Evolutionary conservation across 2,329 filamentous ascomycete genomes (phyloP).

Genomic region (Trichoderma citrinoviride): DNA sequence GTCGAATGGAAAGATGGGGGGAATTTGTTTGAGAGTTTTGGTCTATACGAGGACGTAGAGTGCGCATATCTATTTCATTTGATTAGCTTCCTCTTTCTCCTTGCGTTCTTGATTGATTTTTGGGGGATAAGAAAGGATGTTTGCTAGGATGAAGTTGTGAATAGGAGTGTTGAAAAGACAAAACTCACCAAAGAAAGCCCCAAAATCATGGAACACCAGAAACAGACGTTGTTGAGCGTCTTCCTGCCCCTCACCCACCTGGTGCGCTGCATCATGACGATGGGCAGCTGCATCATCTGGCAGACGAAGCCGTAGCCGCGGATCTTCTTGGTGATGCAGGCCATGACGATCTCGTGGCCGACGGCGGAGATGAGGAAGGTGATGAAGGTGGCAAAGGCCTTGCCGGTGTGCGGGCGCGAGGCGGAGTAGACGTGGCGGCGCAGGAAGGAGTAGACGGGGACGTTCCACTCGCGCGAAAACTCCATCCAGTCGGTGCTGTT

Average conservation of each 20-base stretch:
- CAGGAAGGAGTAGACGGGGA: constrained; percentile 95
- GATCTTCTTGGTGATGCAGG: constrained; percentile 95
- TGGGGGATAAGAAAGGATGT: constrained; percentile 23
- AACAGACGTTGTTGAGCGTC: constrained; percentile 83
- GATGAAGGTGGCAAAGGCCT: constrained; percentile 74
- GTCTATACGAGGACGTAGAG: constrained; percentile 51
- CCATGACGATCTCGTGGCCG: constrained; percentile 94
- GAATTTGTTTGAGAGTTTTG: too few species aligned
- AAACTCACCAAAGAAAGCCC: constrained; percentile 73
- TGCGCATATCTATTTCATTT: constrained; percentile 46
- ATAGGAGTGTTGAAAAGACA: too few species aligned
- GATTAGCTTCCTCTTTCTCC: too few species aligned
- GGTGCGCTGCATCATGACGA: constrained; percentile 86
- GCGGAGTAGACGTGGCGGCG: constrained; percentile 91
- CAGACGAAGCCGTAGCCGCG: constrained; percentile 89
- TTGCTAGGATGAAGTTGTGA: too few species aligned
- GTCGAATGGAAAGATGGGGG: background rate
- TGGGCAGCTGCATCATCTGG: constrained; percentile 96
- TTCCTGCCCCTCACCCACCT: constrained; percentile 69
- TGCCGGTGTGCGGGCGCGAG: constrained; percentile 71
- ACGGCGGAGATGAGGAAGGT: constrained; percentile 89
- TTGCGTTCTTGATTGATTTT: background rate
- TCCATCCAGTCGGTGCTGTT: constrained; percentile 88
- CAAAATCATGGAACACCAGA: constrained; percentile 90
- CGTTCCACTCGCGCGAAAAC: constrained; percentile 94